These are phyloP conservation scores for Fraxinus americana DNA, from an alignment of 257 asterid species.

Conservation along the genomic window DNA sequence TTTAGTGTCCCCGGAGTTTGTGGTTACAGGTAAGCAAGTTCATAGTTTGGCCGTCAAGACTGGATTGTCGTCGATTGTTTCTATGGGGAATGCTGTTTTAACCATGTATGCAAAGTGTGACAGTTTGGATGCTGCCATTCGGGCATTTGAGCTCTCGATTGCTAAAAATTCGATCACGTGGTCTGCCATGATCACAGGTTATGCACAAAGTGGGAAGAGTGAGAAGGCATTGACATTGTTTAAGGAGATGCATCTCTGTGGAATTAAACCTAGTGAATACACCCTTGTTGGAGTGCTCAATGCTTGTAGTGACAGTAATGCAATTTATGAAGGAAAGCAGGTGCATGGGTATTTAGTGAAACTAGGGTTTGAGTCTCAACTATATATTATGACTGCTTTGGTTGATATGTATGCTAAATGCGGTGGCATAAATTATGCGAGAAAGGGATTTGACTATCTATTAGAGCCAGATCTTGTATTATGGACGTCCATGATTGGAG, in stretches of 20 bases:
- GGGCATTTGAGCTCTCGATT: conserved; percentile 50
- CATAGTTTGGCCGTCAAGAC: conserved; percentile 61
- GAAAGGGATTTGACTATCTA: conserved; percentile 60
- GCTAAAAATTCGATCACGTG: conserved; percentile 71
- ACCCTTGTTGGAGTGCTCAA: conserved; percentile 85
- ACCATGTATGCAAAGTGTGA: conserved; percentile 87
- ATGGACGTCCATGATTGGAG: conserved; percentile 89
- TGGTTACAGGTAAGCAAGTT: conserved; percentile 57
- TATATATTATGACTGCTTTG: conserved; percentile 72
- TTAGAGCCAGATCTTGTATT: conserved; percentile 66
- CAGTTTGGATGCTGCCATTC: conserved; percentile 50
- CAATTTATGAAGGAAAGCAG: conserved; percentile 58
- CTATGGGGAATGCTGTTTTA: conserved; percentile 79
- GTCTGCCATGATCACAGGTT: conserved; percentile 91
- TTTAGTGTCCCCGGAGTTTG: conserved; percentile 41
- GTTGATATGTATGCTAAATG: conserved; percentile 93
- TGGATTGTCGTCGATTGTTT: conserved; percentile 45
- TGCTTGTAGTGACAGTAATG: conserved; percentile 69
- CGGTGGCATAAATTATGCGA: conserved; percentile 62
- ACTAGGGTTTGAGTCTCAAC: conserved; percentile 67
- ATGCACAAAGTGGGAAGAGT: conserved; percentile 68
- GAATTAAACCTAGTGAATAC: conserved; percentile 70
- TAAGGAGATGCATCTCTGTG: conserved; percentile 61
- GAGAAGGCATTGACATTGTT: conserved; percentile 64
- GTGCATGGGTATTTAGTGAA: conserved; percentile 66